Base-by-base conservation (phyloP, 371 early-diverging fungal genomes). In the Basidiobolus meristosporus region DNA sequence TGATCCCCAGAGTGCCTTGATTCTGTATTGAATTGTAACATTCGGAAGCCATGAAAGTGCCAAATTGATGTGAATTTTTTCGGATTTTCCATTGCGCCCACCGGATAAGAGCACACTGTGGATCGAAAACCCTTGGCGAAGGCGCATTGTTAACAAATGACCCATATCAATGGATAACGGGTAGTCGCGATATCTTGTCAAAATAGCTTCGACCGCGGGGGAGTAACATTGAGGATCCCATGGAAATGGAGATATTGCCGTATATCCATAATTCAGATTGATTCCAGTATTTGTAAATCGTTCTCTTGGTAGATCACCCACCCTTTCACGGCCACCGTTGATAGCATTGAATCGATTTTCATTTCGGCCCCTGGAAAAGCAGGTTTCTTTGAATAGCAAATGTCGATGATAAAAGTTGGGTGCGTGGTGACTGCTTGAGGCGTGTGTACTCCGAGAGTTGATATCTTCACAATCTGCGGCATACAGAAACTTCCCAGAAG, bases 21-120 rank as follows among this genome's bases (percentile, higher is more conserved):
- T 73, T 20, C 74, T 75, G 57, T 95, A 95, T 31, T 81, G 73
- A 7, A 95, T 66, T 0, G 77, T 81, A 31, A 91, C 76, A 44
- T 83, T 76, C 0, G 85, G 84, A 18, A 84, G 73, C 90, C 90
- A 90, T 7, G 70, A 68, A 43, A 83, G 47, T 21, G 65, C 55
- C 37, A 89, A 49, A 14, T 63, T 63, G 26, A 84, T 60, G 18
- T 64, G 61, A 0, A 82, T 59, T 41, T 67, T 68, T 39, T 68
- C 66, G 12, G 49, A 50, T 18, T 39, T 38, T 21, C 23, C 37
- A 22, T 42, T 33, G 18, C 49, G 39, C 3, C 49, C 54, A 43
- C 52, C 56, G 2, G 56, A 53, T 36, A 54, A 50, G 46, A 55
- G 31, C 7, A 59, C 59, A 9, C 63, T 67, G 21, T 70, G 59